Evolutionary conservation across 2,329 filamentous ascomycete species (phyloP).

Genomic region (Neopestalotiopsis sp.): DNA sequence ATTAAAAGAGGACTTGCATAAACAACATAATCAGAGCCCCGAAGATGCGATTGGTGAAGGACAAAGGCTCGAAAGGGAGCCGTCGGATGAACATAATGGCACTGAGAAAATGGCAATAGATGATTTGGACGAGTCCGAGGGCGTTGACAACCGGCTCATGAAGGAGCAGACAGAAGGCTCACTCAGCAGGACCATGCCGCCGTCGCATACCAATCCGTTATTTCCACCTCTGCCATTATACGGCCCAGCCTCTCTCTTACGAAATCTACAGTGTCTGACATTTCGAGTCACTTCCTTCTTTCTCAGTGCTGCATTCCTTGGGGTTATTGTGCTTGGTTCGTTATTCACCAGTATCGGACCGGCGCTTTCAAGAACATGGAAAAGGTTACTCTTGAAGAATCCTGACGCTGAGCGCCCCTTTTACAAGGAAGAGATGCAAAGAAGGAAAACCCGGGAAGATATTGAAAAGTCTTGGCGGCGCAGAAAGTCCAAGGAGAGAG

Average conservation of each 20-base stretch:
- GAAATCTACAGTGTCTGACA: slow-evolving; percentile 67
- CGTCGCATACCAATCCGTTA: slow-evolving; percentile 75
- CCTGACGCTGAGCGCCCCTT: slow-evolving; percentile 70
- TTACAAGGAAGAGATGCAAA: slow-evolving; percentile 71
- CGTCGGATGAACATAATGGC: slow-evolving; percentile 23
- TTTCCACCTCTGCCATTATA: slow-evolving; percentile 88
- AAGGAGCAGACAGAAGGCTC: slow-evolving; percentile 53
- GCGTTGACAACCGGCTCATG: slow-evolving; percentile 40
- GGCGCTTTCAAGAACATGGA: slow-evolving; percentile 53
- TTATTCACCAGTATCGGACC: slow-evolving; percentile 69
- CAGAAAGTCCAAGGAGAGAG: slow-evolving; percentile 41
- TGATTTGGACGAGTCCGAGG: slow-evolving; percentile 17
- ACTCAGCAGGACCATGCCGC: slow-evolving; percentile 58
- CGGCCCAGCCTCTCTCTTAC: slow-evolving; percentile 72
- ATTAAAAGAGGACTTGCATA: slow-evolving; percentile 56
- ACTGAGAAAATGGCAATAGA: slow-evolving; percentile 20
- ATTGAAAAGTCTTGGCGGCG: slow-evolving; percentile 68
- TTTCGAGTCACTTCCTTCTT: slow-evolving; percentile 75
- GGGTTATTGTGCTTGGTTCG: slow-evolving; percentile 76
- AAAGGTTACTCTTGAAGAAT: slow-evolving; percentile 63
- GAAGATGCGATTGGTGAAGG: slow-evolving; percentile 34
- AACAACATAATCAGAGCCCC: slow-evolving; percentile 31
- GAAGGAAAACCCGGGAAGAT: slow-evolving; percentile 60
- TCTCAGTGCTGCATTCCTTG: slow-evolving; percentile 78
- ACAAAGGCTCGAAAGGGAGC: slow-evolving; percentile 37